Base-by-base conservation (phyloP, 805 yeast species). In the Zygosaccharomyces kombuchaensis region DNA sequence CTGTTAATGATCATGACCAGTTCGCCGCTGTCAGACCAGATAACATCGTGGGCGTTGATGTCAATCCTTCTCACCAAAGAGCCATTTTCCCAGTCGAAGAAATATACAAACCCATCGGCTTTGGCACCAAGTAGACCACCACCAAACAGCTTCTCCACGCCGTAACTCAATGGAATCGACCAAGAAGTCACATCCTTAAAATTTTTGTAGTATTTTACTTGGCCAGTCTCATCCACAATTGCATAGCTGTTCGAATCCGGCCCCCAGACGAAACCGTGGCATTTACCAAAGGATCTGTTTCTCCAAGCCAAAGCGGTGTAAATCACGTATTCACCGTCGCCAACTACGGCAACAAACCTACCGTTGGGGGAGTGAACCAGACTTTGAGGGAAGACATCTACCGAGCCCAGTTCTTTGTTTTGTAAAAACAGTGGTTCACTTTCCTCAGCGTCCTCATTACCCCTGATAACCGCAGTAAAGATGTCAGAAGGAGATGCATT, bases 221-320 rank as follows among this genome's bases (percentile, higher is more conserved):
- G 68, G 46, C 83, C 75, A 27, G 74, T 69, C 16, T 82, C 73
- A 62, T 85, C 91, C 54, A 90, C 78, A 39, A 88, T 77, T 31
- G 96, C 99, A 68, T 78, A 93, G 52, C 82, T 75, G 61, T 85
- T 87, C 2, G 96, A 81, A 67, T 91, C 97, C 43, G 84, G 81
- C 50, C 95, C 89, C 99, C 99, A 93, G 35, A 81, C 95, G 65
- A 95, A 88, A 61, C 89, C 97, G 45, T 81, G 70, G 16, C 96
- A 96, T 46, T 79, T 76, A 52, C 98, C 98, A 67, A 86, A 93
- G 40, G 89, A 76, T 71, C 89, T 93, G 60, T 91, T 89, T 72
- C 99, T 81, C 99, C 99, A 93, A 1, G 98, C 98, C 59, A 93
- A 77, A 1, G 99, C 91, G 2, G 98, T 90, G 70, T 91, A 93